These are phyloP conservation scores for Pichia inconspicua DNA, from an alignment of 1,139 yeast genomes.

Conservation along the genomic window DNA sequence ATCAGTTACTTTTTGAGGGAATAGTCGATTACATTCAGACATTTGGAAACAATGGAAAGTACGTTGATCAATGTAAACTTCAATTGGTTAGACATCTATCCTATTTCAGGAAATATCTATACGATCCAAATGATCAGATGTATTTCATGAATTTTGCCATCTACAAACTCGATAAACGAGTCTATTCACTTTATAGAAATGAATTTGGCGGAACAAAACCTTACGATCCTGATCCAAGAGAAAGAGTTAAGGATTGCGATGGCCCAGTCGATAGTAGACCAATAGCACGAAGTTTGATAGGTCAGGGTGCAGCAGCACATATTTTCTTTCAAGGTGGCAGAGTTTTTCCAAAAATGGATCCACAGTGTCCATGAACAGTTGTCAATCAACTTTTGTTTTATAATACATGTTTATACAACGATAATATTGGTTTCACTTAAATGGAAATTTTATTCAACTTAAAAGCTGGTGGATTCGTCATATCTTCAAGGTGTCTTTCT, in stretches of 20 bases:
- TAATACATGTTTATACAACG: not conserved
- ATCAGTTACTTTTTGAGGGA: constrained; percentile 61
- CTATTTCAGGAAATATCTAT: constrained; percentile 49
- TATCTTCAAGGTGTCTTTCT: constrained; percentile 65
- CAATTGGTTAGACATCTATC: constrained; percentile 45
- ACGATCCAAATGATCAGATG: constrained; percentile 52
- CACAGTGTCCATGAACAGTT: constrained; percentile 9
- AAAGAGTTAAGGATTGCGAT: constrained; percentile 37
- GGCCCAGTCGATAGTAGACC: constrained; percentile 31
- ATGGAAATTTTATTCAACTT: constrained; percentile 59
- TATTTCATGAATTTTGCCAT: constrained; percentile 60
- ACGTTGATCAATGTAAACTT: constrained; percentile 31
- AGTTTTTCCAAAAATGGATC: constrained; percentile 34
- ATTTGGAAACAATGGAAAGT: constrained; percentile 40
- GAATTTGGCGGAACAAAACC: constrained; percentile 52
- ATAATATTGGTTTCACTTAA: constrained; percentile 19
- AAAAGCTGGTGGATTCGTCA: constrained; percentile 68
- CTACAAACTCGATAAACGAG: constrained; percentile 43
- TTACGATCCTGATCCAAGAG: constrained; percentile 46
- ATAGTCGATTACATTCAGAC: constrained; percentile 55
- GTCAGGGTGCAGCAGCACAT: constrained; percentile 61
- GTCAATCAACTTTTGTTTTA: not conserved
- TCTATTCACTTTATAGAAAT: constrained; percentile 43
- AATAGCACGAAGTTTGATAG: constrained; percentile 51
- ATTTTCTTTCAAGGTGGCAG: constrained; percentile 65